phyloP scores from a whole-genome alignment of 306 rosid species.

The Neltuma alba region DNA sequence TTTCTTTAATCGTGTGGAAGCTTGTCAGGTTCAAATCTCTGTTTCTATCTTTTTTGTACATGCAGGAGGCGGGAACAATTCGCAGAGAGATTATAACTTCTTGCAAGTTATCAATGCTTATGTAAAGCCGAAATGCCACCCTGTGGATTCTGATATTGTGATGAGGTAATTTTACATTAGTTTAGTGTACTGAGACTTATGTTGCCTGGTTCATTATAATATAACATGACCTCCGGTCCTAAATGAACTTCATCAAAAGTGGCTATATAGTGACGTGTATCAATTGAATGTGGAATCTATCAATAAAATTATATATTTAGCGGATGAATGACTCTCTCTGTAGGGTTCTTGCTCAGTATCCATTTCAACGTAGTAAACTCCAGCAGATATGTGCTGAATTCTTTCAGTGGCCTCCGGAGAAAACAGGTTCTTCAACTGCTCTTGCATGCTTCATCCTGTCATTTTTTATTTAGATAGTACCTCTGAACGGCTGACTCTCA shows the following conservation, averaged over 20 bases:
- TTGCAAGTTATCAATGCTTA: constrained; percentile 71
- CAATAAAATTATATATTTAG: constrained; percentile 21
- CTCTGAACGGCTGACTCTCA: background rate
- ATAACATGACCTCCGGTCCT: too few species aligned
- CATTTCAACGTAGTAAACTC: constrained; percentile 61
- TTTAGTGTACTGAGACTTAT: constrained; percentile 24
- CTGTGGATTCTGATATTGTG: constrained; percentile 68
- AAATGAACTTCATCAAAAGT: constrained; percentile 21
- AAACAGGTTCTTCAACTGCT: constrained; percentile 60
- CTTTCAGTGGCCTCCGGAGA: constrained; percentile 70
- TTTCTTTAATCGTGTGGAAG: constrained; percentile 11
- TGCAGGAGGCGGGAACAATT: constrained; percentile 47
- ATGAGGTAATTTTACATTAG: constrained; percentile 43
- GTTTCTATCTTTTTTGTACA: constrained; percentile 30
- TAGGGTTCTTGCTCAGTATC: constrained; percentile 65
- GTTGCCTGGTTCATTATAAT: constrained; percentile 14
- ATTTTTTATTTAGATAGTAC: background rate
- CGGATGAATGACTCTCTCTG: constrained; percentile 32
- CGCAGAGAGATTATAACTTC: constrained; percentile 36
- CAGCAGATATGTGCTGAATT: constrained; percentile 63
- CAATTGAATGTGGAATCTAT: constrained; percentile 7
- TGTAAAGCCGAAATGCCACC: constrained; percentile 78
- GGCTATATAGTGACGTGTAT: background rate
- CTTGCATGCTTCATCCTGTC: constrained; percentile 10
- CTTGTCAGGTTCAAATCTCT: constrained; percentile 1